These are phyloP conservation scores for Solanum pennellii DNA, from an alignment of 257 asterid species.

Conservation along the genomic window DNA sequence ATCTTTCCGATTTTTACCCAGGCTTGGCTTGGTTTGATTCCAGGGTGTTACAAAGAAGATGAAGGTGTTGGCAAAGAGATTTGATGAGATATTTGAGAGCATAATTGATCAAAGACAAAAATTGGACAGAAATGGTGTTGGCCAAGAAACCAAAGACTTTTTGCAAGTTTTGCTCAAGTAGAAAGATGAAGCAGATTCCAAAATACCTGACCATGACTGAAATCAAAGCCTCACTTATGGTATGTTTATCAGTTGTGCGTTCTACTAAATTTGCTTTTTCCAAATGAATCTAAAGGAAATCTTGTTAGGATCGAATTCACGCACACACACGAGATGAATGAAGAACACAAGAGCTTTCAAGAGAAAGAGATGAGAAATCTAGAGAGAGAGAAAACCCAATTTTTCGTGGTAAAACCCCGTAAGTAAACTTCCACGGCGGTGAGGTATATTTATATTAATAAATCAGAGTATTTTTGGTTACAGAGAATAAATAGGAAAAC, in stretches of 20 bases:
- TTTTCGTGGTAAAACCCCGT: too few relatives aligned
- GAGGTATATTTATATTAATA: too few relatives aligned
- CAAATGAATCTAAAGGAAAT: too few relatives aligned
- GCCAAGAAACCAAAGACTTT: conserved; percentile 34
- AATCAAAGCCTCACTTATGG: conserved; percentile 71
- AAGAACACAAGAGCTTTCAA: too few relatives aligned
- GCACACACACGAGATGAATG: too few relatives aligned
- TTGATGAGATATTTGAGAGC: conserved; percentile 46
- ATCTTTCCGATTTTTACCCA: conserved; percentile 61
- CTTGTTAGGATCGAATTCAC: too few relatives aligned
- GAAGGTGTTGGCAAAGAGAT: conserved; percentile 21
- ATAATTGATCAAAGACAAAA: conserved; percentile 35
- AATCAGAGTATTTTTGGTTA: too few relatives aligned
- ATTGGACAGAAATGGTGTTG: not conserved
- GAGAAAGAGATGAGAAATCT: too few relatives aligned
- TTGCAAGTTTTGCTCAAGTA: conserved; percentile 39
- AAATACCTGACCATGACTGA: conserved; percentile 44
- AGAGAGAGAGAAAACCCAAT: too few relatives aligned
- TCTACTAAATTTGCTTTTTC: not conserved
- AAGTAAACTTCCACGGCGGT: too few relatives aligned
- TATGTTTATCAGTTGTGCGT: not conserved
- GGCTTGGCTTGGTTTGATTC: conserved; percentile 43
- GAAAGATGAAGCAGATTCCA: conserved; percentile 41
- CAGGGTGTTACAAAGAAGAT: conserved; percentile 54
- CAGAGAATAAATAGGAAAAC: too few relatives aligned